Conservation (phyloP, 2,329 filamentous ascomycete species). For the Penicillium sp. region DNA sequence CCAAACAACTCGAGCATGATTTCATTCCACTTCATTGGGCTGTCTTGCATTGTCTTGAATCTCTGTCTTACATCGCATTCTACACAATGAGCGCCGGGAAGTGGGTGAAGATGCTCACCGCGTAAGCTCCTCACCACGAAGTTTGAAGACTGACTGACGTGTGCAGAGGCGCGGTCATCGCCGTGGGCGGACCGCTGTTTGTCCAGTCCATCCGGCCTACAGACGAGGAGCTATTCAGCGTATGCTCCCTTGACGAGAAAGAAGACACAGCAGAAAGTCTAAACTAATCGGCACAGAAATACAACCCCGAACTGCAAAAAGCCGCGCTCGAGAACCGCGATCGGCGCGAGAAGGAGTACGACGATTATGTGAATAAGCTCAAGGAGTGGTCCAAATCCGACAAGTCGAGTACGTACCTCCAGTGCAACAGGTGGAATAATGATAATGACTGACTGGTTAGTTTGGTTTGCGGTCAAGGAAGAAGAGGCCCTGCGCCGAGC, state of each 20-base stretch:
- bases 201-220: conserved; percentile 69
- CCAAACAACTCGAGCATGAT: too few relatives aligned
- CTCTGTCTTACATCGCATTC: background rate
- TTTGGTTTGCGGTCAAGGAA: conserved; percentile 39
- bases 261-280: background rate
- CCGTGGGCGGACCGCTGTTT: conserved; percentile 79
- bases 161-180: conserved; percentile 64
- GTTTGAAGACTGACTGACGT: conserved; percentile 7
- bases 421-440: too few relatives aligned
- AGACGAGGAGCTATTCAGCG: conserved; percentile 83
- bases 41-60: background rate
- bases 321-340: conserved; percentile 75
- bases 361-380: conserved; percentile 76
- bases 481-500: conserved; percentile 28
- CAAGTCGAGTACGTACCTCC: conserved; percentile 76
- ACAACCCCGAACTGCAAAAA: conserved; percentile 92
- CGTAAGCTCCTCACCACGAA: conserved; percentile 49
- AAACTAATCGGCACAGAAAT: conserved; percentile 50
- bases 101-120: conserved; percentile 65
- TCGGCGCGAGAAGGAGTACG: conserved; percentile 77
- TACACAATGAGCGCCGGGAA: conserved; percentile 43
- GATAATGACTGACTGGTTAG: conserved; percentile 22
- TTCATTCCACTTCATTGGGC: too few relatives aligned
- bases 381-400: conserved; percentile 89
- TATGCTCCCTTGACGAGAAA: conserved; percentile 28